Evolutionary conservation across 345 rosid species (phyloP).

Genomic region (Excoecaria agallocha): DNA sequence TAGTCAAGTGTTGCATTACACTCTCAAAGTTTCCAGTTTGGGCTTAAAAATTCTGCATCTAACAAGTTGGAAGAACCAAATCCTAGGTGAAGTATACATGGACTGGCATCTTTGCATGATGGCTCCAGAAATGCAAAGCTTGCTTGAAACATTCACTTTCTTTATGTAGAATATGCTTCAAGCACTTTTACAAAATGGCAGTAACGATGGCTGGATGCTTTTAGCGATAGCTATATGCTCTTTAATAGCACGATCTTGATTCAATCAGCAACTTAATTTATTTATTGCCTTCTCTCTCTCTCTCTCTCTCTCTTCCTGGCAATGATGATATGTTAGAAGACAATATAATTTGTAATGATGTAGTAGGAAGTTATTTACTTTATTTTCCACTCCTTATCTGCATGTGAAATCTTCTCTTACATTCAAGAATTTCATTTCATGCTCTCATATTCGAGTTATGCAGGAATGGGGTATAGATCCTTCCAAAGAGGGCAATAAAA

Average conservation of each 20-base stretch:
- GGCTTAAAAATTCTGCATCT: neutral
- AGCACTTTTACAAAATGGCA: neutral
- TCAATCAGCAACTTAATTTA: neutral
- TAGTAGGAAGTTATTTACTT: neutral
- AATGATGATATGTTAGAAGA: neutral
- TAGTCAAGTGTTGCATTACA: neutral
- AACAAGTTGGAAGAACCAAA: neutral
- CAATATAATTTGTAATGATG: neutral
- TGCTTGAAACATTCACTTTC: conserved; percentile 11
- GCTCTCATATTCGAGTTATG: conserved; percentile 30
- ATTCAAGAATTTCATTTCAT: neutral
- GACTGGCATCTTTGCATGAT: conserved; percentile 8
- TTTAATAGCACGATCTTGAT: conserved; percentile 1
- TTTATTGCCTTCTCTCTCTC: neutral
- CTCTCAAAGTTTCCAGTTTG: neutral
- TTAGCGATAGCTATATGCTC: neutral
- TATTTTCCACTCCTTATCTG: neutral
- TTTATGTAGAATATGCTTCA: neutral
- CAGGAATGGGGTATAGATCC: conserved; percentile 86
- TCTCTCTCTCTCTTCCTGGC: no score
- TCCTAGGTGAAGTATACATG: neutral
- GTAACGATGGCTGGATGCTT: neutral
- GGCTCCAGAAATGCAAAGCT: conserved; percentile 7
- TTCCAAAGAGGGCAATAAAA: conserved; percentile 47
- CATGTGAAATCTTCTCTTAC: neutral